These are phyloP conservation scores for Bathelium albidoporum DNA, from an alignment of 495 filamentous ascomycete species.

Conservation along the genomic window DNA sequence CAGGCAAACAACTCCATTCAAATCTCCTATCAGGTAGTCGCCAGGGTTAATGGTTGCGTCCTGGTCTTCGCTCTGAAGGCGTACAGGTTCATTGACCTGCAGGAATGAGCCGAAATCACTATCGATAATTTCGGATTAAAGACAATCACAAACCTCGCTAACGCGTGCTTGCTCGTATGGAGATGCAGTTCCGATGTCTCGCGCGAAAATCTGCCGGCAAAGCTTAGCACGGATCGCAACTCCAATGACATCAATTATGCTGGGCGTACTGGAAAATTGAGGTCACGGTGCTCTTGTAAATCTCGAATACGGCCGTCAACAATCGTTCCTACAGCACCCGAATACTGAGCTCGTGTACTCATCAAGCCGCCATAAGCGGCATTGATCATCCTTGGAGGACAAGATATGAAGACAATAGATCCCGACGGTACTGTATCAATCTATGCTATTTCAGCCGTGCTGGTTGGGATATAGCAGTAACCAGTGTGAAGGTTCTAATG, in stretches of 20 bases:
- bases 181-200: conserved; percentile 43
- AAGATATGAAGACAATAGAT: conserved; percentile 47
- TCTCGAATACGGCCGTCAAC: conserved; percentile 52
- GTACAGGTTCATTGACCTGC: conserved; percentile 29
- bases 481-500: background rate
- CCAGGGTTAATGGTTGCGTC: conserved; percentile 43
- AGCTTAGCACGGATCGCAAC: background rate
- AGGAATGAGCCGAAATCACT: background rate
- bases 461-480: too few species aligned
- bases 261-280: conserved; percentile 35
- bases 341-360: conserved; percentile 41
- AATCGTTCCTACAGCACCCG: conserved; percentile 34
- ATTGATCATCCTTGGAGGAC: conserved; percentile 41
- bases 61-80: conserved; percentile 30
- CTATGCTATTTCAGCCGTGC: conserved; percentile 22
- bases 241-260: background rate
- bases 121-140: background rate
- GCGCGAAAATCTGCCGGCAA: conserved; percentile 33
- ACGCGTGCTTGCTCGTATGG: conserved; percentile 38
- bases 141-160: conserved; percentile 30
- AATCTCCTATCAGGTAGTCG: conserved; percentile 48
- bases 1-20: conserved; percentile 44
- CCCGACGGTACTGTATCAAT: conserved; percentile 44
- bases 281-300: conserved; percentile 46
- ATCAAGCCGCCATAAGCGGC: conserved; percentile 53